Evolutionary conservation across 2,329 filamentous ascomycete genomes (phyloP), one percentile per base, ranked within the genome.

Genomic region (Ceratocystis destructans): DNA sequence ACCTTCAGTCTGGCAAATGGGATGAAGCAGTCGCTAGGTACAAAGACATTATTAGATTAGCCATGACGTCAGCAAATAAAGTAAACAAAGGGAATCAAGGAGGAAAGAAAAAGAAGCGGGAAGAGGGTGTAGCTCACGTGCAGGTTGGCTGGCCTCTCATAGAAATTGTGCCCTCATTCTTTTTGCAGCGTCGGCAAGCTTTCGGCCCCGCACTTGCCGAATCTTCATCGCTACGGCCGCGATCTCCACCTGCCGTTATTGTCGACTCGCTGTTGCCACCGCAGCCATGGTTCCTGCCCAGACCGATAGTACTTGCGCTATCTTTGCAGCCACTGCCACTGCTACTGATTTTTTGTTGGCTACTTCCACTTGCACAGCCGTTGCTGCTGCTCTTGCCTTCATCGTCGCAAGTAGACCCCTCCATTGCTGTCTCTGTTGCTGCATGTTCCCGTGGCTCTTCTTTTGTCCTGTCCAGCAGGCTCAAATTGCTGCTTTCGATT

Each of bases 1-100:
- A 86, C 82, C 76, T 97, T 97, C 70, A 83, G 86, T 68, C 83
- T 79, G 66, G 96, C 80, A 77, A 91, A 96, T 71, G 83, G 82
- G 67, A 82, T 78, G 76, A 93, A 96, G 77, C 94, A 97, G 57
- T 75, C 70, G n/a, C 76, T 78, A 41, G 37, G 66, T 4, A 37
- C 57, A 31, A 17, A 8, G 55, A 5, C 15, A 20, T 10, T 12
- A 8, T 6, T n/a, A 2, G 31, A 33, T 28, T 59, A 15, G n/a
- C 2, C 33, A 45, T 57, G 28, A 22, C 20, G 59, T 62, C 44
- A 61, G 65, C 70, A 17, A 64, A 25, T 57, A 72, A 67, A 6
- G 63, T 3, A 31, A 37, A 22, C 37, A 50, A 8, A 15, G 33
- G n/a, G 20, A 10, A 10, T 5, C 8, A 45, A n/a, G n/a, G n/a